A percentile compares a stretch with the other conserved stretches of the same genome.
Conservation (phyloP, 2,329 filamentous ascomycete species). For the Teratosphaeria zuluensis region DNA sequence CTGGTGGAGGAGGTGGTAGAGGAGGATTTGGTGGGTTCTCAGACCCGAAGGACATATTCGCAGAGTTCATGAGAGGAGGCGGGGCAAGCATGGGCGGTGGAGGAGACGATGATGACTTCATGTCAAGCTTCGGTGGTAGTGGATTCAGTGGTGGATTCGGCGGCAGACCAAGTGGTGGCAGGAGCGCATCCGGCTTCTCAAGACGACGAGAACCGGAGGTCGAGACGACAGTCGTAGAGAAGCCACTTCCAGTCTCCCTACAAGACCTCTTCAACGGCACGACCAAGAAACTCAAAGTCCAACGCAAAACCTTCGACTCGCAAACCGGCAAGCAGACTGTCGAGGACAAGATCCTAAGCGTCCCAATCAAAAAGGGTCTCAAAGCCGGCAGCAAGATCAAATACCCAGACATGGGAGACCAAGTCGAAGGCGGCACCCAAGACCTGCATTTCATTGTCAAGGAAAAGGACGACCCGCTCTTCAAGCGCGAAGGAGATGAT, state of each 20-base stretch:
- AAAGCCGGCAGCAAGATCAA: constrained; percentile 98
- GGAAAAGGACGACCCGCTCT: constrained; percentile 84
- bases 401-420: constrained; percentile 93
- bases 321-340: constrained; percentile 71
- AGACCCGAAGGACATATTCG: constrained; percentile 74
- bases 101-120: constrained; percentile 48
- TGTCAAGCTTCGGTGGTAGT: constrained; percentile 38
- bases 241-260: constrained; percentile 66
- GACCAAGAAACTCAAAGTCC: constrained; percentile 97
- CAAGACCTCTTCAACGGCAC: constrained; percentile 83
- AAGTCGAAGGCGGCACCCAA: constrained; percentile 90
- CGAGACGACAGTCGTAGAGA: constrained; percentile 85
- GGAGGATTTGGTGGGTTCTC: constrained; percentile 68
- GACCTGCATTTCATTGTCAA: constrained; percentile 91
- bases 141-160: constrained; percentile 30
- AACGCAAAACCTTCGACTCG: constrained; percentile 84
- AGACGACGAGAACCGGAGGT: constrained; percentile 49
- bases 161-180: constrained; percentile 17
- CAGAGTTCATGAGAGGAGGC: constrained; percentile 63
- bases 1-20: constrained; percentile 42
- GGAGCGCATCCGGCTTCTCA: constrained; percentile 1
- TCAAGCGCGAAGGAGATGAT: constrained; percentile 81
- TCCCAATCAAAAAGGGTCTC: constrained; percentile 88
- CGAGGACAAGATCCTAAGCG: constrained; percentile 83
- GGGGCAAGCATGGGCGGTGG: constrained; percentile 37